Conservation (phyloP, 164 flowering plant species). For the Magnolia kwangsiensis region DNA sequence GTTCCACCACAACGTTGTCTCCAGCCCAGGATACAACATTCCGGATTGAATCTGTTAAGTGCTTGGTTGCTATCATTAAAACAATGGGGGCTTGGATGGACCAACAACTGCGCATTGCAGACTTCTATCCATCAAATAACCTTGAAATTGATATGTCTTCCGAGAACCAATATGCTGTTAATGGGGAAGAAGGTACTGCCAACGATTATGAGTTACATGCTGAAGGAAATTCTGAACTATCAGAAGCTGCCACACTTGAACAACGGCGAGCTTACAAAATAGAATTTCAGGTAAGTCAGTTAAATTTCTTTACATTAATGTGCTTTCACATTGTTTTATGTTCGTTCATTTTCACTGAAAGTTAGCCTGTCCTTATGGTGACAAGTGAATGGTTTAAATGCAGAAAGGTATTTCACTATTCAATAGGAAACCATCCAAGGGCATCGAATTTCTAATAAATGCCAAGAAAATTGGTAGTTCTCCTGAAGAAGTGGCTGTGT, state of each 20-base stretch:
- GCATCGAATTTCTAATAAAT: constrained; percentile 82
- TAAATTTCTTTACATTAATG: background rate
- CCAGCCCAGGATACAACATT: constrained; percentile 85
- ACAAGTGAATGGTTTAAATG: constrained; percentile 30
- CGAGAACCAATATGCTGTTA: constrained; percentile 40
- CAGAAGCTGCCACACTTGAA: constrained; percentile 85
- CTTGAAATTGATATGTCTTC: constrained; percentile 45
- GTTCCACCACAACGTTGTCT: constrained; percentile 83
- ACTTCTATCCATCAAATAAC: constrained; percentile 37
- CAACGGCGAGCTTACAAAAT: constrained; percentile 91
- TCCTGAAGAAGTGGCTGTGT: constrained; percentile 81
- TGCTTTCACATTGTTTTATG: background rate
- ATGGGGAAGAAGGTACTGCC: constrained; percentile 62
- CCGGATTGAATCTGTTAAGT: constrained; percentile 89
- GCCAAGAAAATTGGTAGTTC: constrained; percentile 75
- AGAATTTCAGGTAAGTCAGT: constrained; percentile 68
- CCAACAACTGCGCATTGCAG: constrained; percentile 69
- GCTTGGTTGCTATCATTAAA: constrained; percentile 76
- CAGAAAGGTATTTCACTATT: constrained; percentile 95
- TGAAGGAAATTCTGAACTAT: constrained; percentile 62
- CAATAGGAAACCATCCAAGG: constrained; percentile 94
- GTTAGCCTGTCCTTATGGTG: constrained; percentile 10
- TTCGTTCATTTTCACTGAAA: background rate
- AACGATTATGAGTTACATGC: constrained; percentile 70
- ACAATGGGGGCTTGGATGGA: constrained; percentile 99